Evolutionary conservation across 2,329 filamentous ascomycete genomes (phyloP).

Genomic region (Chalara sp.): DNA sequence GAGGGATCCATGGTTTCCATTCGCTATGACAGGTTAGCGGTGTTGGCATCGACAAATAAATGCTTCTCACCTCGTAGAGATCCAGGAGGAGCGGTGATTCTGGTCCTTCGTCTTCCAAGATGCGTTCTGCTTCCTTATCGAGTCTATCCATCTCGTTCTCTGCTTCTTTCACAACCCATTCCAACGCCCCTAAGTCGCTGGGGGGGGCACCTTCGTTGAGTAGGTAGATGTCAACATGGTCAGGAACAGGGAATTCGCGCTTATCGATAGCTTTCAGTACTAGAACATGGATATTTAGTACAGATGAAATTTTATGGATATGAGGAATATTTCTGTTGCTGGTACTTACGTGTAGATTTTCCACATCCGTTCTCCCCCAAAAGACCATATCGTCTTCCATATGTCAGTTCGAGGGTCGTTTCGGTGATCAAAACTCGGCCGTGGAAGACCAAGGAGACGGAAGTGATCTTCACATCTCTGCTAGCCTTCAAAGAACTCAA

Average conservation of each 20-base stretch:
- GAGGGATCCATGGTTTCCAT: slow-evolving; percentile 99
- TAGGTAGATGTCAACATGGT: slow-evolving; percentile 96
- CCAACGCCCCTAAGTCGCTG: slow-evolving; percentile 80
- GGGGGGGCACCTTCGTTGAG: slow-evolving; percentile 94
- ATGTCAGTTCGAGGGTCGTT: slow-evolving; percentile 86
- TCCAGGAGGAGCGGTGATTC: slow-evolving; percentile 88
- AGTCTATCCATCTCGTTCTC: slow-evolving; percentile 87
- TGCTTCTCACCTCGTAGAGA: slow-evolving; percentile 76
- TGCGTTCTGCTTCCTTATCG: slow-evolving; percentile 80
- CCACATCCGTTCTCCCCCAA: slow-evolving; percentile 72
- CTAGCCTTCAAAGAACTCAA: slow-evolving; percentile 76
- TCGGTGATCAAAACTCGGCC: slow-evolving; percentile 94
- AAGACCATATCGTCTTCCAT: slow-evolving; percentile 87
- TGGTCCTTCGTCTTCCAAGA: slow-evolving; percentile 86
- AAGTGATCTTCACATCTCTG: slow-evolving; percentile 96
- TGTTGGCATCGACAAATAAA: neutral
- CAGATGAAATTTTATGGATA: neutral
- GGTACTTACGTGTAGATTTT: slow-evolving; percentile 66
- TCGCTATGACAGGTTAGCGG: slow-evolving; percentile 50
- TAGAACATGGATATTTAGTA: neutral
- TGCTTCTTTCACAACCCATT: slow-evolving; percentile 95
- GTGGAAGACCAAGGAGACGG: slow-evolving; percentile 91
- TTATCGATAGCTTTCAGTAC: slow-evolving; percentile 87
- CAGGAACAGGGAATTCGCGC: slow-evolving; percentile 92
- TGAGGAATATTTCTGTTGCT: neutral